These are phyloP conservation scores for Akebia trifoliata DNA, from an alignment of 164 flowering plant species.

Conservation along the genomic window DNA sequence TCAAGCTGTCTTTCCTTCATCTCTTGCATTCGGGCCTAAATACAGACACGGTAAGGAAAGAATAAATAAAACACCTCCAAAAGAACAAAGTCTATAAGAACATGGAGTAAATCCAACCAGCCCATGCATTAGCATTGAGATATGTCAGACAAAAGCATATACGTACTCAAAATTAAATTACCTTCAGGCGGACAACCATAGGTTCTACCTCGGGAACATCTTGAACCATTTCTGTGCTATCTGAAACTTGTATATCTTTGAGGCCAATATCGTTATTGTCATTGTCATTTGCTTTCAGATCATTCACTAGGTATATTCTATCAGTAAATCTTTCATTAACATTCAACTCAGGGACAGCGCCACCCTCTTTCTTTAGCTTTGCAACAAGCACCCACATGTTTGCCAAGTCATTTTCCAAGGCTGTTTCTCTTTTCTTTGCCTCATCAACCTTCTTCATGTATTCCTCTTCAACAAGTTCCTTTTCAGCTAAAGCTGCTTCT, in stretches of 20 bases:
- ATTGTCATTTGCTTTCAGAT: slow-evolving; percentile 29
- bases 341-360: slow-evolving; percentile 35
- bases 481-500: slow-evolving; percentile 90
- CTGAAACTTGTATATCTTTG: slow-evolving; percentile 39
- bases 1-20: slow-evolving; percentile 81
- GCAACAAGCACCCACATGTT: slow-evolving; percentile 99
- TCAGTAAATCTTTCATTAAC: slow-evolving; percentile 28
- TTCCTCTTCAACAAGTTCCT: slow-evolving; percentile 69
- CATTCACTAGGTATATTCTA: slow-evolving; percentile 23
- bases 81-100: neutral
- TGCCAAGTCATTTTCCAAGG: slow-evolving; percentile 92
- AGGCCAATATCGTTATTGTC: slow-evolving; percentile 23
- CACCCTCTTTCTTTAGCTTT: slow-evolving; percentile 78
- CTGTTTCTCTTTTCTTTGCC: slow-evolving; percentile 74
- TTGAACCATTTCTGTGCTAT: slow-evolving; percentile 31
- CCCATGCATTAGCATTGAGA: neutral
- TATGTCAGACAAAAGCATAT: too few species aligned
- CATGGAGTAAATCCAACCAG: neutral
- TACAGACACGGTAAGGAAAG: slow-evolving; percentile 2
- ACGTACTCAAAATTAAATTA: too few species aligned
- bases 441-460: slow-evolving; percentile 66
- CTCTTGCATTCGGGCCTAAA: slow-evolving; percentile 91
- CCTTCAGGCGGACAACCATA: slow-evolving; percentile 79
- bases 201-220: slow-evolving; percentile 59
- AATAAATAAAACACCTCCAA: neutral